These are phyloP conservation scores for Carallia pectinifolia DNA, from an alignment of 345 rosid species.

Conservation along the genomic window DNA sequence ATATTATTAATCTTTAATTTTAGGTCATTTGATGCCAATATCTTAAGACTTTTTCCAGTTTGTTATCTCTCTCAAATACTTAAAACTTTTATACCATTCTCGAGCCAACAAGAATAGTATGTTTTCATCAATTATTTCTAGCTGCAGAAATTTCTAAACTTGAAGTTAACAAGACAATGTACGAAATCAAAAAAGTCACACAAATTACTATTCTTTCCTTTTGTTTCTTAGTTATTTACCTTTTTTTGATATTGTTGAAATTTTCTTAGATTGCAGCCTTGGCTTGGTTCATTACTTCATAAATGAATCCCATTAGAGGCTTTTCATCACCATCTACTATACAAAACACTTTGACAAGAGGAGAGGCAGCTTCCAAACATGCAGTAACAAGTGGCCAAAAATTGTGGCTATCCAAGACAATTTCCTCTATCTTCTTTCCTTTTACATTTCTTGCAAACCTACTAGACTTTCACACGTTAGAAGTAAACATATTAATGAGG, in stretches of 20 bases:
- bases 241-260: not conserved
- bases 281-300: not conserved
- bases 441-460: not conserved
- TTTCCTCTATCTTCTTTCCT: no score
- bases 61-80: no score
- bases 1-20: no score
- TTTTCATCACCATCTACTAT: not conserved
- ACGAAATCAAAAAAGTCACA: no score
- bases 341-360: slow-evolving; percentile 4
- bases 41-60: no score
- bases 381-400: slow-evolving; percentile 5
- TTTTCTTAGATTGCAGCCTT: not conserved
- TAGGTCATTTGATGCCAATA: no score
- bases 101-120: no score
- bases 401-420: not conserved
- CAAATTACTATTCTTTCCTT: no score
- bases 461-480: not conserved
- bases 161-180: no score
- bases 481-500: not conserved
- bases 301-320: slow-evolving; percentile 1
- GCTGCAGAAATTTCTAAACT: no score
- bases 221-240: not conserved
- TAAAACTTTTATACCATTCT: no score
- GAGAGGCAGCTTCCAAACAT: not conserved
- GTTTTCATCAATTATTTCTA: no score